phyloP scores from a whole-genome alignment of 306 rosid species.

The Quercus gilva region DNA sequence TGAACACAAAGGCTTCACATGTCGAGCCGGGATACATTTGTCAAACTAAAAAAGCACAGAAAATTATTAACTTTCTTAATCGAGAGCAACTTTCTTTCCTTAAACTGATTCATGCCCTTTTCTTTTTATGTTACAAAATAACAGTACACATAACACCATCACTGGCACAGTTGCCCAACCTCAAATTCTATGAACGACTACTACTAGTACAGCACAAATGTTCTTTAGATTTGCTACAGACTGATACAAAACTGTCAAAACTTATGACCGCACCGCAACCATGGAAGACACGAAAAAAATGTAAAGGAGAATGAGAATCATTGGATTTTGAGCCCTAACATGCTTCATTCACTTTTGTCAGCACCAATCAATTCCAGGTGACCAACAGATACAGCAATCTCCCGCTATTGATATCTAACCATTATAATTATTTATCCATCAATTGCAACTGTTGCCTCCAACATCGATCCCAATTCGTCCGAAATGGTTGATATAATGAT shows the following conservation, averaged over 20 bases:
- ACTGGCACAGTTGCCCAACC: constrained; percentile 32
- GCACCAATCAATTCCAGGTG: constrained; percentile 26
- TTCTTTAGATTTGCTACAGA: constrained; percentile 32
- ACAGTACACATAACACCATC: constrained; percentile 29
- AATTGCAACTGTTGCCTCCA: constrained; percentile 5
- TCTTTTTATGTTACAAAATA: constrained; percentile 58
- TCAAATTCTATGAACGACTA: constrained; percentile 30
- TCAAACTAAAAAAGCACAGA: no score
- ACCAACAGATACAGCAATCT: constrained; percentile 17
- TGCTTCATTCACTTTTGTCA: constrained; percentile 27
- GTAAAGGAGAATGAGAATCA: constrained; percentile 4
- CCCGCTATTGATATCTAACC: constrained; percentile 11
- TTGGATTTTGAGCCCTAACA: constrained; percentile 14
- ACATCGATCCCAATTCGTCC: constrained; percentile 17
- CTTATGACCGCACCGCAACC: constrained; percentile 30
- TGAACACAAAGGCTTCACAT: no score
- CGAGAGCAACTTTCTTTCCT: not conserved
- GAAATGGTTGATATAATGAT: constrained; percentile 3
- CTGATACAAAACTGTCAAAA: constrained; percentile 59
- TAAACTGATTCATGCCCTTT: constrained; percentile 32
- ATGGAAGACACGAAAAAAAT: not conserved
- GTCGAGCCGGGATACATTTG: no score
- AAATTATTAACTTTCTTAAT: not conserved
- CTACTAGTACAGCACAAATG: constrained; percentile 37
- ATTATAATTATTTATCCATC: constrained; percentile 11